A percentile compares a stretch with the other conserved stretches of the same genome.
These are phyloP conservation scores for Aegle marmelos DNA, from an alignment of 345 rosid genomes.

Conservation along the genomic window DNA sequence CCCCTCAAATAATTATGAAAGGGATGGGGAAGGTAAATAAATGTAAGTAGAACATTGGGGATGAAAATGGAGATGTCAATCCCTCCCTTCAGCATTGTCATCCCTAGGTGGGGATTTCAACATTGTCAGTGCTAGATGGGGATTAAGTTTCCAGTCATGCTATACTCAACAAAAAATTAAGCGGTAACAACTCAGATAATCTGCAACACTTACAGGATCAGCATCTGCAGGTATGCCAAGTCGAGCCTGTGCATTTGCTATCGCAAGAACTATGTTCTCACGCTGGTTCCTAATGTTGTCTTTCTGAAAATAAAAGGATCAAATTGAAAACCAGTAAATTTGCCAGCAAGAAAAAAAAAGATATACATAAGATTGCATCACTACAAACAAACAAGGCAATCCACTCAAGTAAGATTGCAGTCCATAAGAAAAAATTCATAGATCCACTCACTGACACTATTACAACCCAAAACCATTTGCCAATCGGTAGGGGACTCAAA, in stretches of 20 bases:
- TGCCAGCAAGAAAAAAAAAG: background rate
- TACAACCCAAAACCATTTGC: background rate
- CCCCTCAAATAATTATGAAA: too few relatives aligned
- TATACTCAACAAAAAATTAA: background rate
- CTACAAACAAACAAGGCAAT: background rate
- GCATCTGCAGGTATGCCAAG: slow-evolving; percentile 50
- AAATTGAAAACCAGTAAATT: slow-evolving; percentile 9
- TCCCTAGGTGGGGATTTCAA: background rate
- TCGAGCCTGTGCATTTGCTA: slow-evolving; percentile 91
- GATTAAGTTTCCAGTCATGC: background rate
- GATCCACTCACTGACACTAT: background rate
- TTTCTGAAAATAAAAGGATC: slow-evolving; percentile 46
- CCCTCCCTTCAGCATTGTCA: too few relatives aligned
- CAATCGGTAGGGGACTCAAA: background rate
- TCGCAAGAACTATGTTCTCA: slow-evolving; percentile 79
- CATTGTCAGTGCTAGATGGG: background rate
- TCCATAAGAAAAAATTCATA: background rate
- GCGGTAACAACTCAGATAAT: background rate
- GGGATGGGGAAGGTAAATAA: too few relatives aligned
- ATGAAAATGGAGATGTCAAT: too few relatives aligned
- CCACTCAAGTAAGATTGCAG: background rate
- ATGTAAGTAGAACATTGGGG: too few relatives aligned
- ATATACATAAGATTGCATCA: background rate
- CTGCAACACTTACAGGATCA: slow-evolving; percentile 76
- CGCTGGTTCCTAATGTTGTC: slow-evolving; percentile 92